phyloP scores from a whole-genome alignment of 2,329 filamentous ascomycete species.

The Fonsecaea monophora region DNA sequence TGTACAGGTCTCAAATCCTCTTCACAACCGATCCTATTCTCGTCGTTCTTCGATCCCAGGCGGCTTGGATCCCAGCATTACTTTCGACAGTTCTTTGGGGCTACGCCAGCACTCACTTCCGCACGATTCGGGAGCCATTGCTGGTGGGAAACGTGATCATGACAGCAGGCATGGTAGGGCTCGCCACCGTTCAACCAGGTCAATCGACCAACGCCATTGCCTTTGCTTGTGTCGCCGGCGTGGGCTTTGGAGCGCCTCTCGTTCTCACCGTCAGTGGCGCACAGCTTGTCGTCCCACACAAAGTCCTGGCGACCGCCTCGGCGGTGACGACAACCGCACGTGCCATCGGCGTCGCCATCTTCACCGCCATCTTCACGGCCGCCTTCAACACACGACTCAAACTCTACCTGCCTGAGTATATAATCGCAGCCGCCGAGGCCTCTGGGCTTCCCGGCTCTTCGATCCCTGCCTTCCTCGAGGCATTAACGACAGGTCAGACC shows the following conservation, averaged over 20 bases:
- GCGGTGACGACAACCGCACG: conserved; percentile 24
- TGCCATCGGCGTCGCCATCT: conserved; percentile 21
- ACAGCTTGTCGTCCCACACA: conserved; percentile 27
- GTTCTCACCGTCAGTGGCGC: conserved; percentile 27
- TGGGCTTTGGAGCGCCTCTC: conserved; percentile 25
- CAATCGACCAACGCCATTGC: conserved; percentile 10
- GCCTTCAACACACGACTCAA: conserved; percentile 17
- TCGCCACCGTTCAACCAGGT: conserved; percentile 27
- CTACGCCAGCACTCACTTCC: conserved; percentile 5
- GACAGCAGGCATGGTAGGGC: conserved; percentile 23
- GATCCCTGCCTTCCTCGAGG: conserved; percentile 19
- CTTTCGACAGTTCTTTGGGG: conserved; percentile 6
- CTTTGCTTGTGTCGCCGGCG: conserved; percentile 15
- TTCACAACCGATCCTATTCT: conserved; percentile 14
- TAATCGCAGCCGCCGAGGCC: conserved; percentile 15
- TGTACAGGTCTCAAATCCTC: conserved; percentile 12
- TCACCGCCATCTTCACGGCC: conserved; percentile 22
- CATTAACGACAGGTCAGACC: conserved; percentile 28
- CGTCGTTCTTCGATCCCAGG: conserved; percentile 10
- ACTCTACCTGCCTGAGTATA: conserved; percentile 21
- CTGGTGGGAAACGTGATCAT: conserved; percentile 18
- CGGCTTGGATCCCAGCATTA: conserved; percentile 5
- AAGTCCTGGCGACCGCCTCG: conserved; percentile 29
- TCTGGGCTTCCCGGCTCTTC: conserved; percentile 23
- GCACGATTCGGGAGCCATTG: conserved; percentile 18